Evolutionary conservation across 345 rosid species (phyloP).

Genomic region (Aquilaria yunnanensis): DNA sequence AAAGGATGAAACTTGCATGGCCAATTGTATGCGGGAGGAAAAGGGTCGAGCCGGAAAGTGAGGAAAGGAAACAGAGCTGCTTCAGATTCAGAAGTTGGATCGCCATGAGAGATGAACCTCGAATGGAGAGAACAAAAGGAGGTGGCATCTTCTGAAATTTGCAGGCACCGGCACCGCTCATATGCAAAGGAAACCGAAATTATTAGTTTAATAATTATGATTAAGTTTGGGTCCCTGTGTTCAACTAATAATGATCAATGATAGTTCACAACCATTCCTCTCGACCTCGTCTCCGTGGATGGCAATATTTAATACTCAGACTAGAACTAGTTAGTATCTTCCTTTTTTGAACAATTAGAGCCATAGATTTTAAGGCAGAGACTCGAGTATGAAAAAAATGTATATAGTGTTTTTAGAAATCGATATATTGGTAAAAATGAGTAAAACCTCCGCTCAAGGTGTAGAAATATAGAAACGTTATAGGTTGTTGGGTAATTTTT

Average conservation of each 20-base stretch:
- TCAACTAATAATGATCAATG: not conserved
- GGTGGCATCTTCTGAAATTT: conserved; percentile 43
- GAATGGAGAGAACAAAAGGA: conserved; percentile 33
- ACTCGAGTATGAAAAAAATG: too few species aligned
- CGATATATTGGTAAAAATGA: too few species aligned
- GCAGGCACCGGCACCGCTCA: conserved; percentile 20
- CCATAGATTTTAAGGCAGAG: too few species aligned
- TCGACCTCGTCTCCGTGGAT: too few species aligned
- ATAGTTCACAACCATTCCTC: not conserved
- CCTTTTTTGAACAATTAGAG: too few species aligned
- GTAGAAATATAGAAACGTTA: too few species aligned
- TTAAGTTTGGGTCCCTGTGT: conserved; percentile 23
- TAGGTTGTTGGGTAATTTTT: too few species aligned
- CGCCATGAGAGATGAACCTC: conserved; percentile 43
- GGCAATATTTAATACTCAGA: too few species aligned
- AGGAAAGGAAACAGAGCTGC: conserved; percentile 3
- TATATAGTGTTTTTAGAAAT: too few species aligned
- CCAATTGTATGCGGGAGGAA: conserved; percentile 2
- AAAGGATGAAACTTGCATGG: conserved; percentile 16
- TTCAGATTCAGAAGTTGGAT: conserved; percentile 19
- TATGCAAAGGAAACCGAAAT: not conserved
- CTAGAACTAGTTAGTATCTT: too few species aligned
- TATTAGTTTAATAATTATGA: conserved; percentile 15
- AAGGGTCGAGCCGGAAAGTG: conserved; percentile 5
- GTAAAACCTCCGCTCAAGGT: too few species aligned